A percentile compares a stretch with the other conserved stretches of the same genome.
Evolutionary conservation across 163 green algal species (phyloP).

Genomic region (Volvox carteri): DNA sequence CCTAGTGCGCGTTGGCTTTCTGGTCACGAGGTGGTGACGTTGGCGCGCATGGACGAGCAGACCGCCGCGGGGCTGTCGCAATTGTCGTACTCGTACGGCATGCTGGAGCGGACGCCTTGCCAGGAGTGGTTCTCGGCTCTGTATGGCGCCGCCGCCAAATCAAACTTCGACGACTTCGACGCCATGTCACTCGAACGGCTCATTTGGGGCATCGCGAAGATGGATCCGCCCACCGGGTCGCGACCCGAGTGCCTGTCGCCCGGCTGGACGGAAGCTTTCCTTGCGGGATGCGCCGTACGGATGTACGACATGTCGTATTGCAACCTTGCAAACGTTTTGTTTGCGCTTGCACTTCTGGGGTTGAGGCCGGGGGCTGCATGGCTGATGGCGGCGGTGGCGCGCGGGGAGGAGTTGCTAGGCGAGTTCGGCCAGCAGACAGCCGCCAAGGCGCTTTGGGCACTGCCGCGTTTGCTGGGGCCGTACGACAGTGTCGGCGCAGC

Average conservation of each 20-base stretch:
- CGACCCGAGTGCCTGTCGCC: background rate
- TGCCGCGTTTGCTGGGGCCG: conserved; percentile 46
- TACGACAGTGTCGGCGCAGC: too few relatives aligned
- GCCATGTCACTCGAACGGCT: conserved; percentile 44
- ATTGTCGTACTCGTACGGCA: conserved; percentile 30
- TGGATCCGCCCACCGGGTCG: background rate
- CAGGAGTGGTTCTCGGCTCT: conserved; percentile 9
- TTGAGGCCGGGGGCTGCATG: conserved; percentile 35
- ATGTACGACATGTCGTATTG: conserved; percentile 4
- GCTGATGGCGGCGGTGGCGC: background rate
- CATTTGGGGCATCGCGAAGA: conserved; percentile 33
- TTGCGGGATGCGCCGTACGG: background rate
- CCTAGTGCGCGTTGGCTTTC: conserved; percentile 18
- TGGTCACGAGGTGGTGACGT: background rate
- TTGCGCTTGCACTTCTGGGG: conserved; percentile 31
- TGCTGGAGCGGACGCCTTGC: conserved; percentile 18
- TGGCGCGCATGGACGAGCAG: conserved; percentile 1
- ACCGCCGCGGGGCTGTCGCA: conserved; percentile 8
- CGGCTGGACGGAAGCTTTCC: conserved; percentile 24
- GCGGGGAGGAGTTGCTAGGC: background rate
- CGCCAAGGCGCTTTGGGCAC: conserved; percentile 37
- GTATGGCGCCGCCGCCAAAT: conserved; percentile 10
- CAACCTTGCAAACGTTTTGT: conserved; percentile 42
- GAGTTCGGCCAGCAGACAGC: conserved; percentile 41
- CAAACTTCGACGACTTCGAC: conserved; percentile 10